These are phyloP conservation scores for Ceriops tagal DNA, from an alignment of 345 rosid genomes.

Conservation along the genomic window DNA sequence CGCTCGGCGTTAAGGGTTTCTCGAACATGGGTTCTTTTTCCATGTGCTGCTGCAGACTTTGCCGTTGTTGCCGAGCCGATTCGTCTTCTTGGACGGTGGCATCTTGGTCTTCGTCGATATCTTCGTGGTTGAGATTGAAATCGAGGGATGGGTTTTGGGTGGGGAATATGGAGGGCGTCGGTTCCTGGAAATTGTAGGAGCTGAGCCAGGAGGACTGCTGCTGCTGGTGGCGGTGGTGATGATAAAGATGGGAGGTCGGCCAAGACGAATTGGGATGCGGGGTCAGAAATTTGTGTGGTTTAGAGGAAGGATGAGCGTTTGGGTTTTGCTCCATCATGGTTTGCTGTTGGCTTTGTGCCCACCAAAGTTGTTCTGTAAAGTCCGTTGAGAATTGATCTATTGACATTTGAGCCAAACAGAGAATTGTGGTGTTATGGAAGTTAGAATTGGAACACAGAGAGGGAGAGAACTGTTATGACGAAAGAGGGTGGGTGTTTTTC, in stretches of 20 bases:
- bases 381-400: slow-evolving; percentile 45
- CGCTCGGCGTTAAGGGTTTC: slow-evolving; percentile 82
- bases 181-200: neutral
- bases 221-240: slow-evolving; percentile 9
- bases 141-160: slow-evolving; percentile 9
- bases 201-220: neutral
- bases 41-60: neutral
- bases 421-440: neutral
- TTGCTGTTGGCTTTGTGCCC: slow-evolving; percentile 32
- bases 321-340: slow-evolving; percentile 17
- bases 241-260: neutral
- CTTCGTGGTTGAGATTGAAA: slow-evolving; percentile 28
- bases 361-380: slow-evolving; percentile 36
- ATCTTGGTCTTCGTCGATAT: neutral
- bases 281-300: neutral
- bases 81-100: slow-evolving; percentile 2
- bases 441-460: neutral
- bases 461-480: neutral
- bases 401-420: slow-evolving; percentile 37
- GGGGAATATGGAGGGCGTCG: slow-evolving; percentile 5
- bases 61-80: neutral
- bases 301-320: slow-evolving; percentile 2
- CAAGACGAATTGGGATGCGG: neutral
- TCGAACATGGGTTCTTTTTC: slow-evolving; percentile 50
- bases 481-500: neutral